Evolutionary conservation across 129 eudicot species (phyloP), one percentile per base, ranked within the genome.

Genomic region (Arctium lappa): DNA sequence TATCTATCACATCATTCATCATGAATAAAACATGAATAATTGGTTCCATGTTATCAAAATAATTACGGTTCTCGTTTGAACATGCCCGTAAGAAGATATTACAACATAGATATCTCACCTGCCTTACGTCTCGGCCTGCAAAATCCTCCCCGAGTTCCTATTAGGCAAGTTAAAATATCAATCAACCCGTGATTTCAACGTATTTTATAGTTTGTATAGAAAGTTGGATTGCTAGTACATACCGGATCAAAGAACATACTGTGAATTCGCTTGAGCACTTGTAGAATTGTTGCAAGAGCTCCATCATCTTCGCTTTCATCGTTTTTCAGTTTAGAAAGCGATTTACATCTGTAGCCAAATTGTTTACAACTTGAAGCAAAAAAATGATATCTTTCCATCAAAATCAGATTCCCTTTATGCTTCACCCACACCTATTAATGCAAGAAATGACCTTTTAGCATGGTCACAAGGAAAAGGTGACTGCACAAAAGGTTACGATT

Each of bases 231-330:
- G 42, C 48, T 37, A 27, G 37, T 33, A 36, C 88, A 65, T 86
- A 92, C 98, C 69, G 69, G 78, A 79, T 89, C 86, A 77, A 89
- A 95, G 85, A 92, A 95, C 73, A 81, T 70, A 60, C 62, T 68
- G 85, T 94, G 98, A 37, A 91, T 72, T 74, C 75, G 87, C 88
- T 89, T 88, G 69, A 94, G 96, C 69, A 88, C 89, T 81, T 89
- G 81, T n/a, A 94, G 91, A 76, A 90, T 82, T 18, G 81, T 86
- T 48, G 91, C 88, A 75, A 94, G 98, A 39, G 90, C 84, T 84
- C 98, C 97, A 34, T 92, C 95, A 33, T 65, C 77, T 77, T 94
- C 95, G 85, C 91, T 94, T 85, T 94, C 98, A 86, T 94, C 98
- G 65, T 69, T 73, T 86, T 77, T 90, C 77, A 88, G 79, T 78